These are phyloP conservation scores for Russula earlei DNA, from an alignment of 768 basidiomycete species.

Conservation along the genomic window DNA sequence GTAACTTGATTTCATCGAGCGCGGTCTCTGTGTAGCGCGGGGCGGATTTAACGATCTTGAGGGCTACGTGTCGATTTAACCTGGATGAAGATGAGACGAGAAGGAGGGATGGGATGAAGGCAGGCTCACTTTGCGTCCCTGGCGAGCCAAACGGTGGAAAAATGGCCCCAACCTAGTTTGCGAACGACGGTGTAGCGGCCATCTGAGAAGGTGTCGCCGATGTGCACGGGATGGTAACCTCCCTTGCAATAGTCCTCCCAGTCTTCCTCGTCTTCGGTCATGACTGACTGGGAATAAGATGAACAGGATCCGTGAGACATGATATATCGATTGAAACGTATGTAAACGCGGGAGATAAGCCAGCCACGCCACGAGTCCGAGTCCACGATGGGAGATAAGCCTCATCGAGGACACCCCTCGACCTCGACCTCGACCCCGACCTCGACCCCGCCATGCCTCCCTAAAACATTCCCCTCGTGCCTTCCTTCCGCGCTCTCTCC, in stretches of 20 bases:
- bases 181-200: too few relatives aligned
- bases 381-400: neutral
- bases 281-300: slow-evolving; percentile 64
- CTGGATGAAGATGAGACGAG: slow-evolving; percentile 33
- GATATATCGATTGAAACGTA: too few relatives aligned
- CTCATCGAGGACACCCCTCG: too few relatives aligned
- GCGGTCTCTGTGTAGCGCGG: slow-evolving; percentile 96
- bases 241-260: slow-evolving; percentile 29
- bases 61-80: slow-evolving; percentile 90
- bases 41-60: slow-evolving; percentile 98
- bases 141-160: too few relatives aligned
- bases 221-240: too few relatives aligned
- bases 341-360: too few relatives aligned
- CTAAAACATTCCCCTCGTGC: neutral
- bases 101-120: neutral
- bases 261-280: slow-evolving; percentile 90
- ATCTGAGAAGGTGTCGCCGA: too few relatives aligned
- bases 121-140: slow-evolving; percentile 45
- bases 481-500: neutral
- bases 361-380: too few relatives aligned
- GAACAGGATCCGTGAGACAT: slow-evolving; percentile 73
- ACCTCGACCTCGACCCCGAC: neutral
- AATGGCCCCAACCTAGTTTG: too few relatives aligned
- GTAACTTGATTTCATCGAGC: slow-evolving; percentile 95
- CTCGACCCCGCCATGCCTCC: neutral